Conservation (phyloP, 768 basidiomycete genomes). For the Sistotremastrum suecicum region DNA sequence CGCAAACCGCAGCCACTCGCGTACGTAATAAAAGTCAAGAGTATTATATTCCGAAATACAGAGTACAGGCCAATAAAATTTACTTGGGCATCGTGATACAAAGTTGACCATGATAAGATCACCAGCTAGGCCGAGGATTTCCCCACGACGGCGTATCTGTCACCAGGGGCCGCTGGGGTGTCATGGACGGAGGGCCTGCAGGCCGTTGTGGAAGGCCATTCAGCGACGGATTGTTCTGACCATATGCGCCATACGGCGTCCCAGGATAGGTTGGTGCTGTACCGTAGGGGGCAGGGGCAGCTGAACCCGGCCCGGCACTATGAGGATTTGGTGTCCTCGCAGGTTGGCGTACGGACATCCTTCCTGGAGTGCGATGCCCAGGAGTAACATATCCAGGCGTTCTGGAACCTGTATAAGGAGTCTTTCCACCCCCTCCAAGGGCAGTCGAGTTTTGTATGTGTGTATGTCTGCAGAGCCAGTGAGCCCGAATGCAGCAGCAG, state of each 20-base stretch:
- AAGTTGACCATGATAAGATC: too few relatives aligned
- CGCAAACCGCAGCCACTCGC: too few relatives aligned
- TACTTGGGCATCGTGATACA: too few relatives aligned
- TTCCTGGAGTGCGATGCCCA: conserved; percentile 67
- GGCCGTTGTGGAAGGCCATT: too few relatives aligned
- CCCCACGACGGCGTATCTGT: too few relatives aligned
- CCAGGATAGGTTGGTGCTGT: conserved; percentile 7
- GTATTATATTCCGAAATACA: too few relatives aligned
- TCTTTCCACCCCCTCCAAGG: conserved; percentile 49
- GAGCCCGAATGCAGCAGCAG: background rate
- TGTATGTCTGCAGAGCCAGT: conserved; percentile 38
- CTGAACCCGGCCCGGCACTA: conserved; percentile 13
- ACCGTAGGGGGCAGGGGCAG: too few relatives aligned
- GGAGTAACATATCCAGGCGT: conserved; percentile 57
- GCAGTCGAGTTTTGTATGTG: conserved; percentile 53
- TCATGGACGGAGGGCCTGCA: too few relatives aligned
- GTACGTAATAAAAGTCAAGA: too few relatives aligned
- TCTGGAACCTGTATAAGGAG: conserved; percentile 64
- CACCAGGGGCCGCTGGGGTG: too few relatives aligned
- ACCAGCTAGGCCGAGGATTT: too few relatives aligned
- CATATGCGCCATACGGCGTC: conserved; percentile 20
- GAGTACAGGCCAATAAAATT: too few relatives aligned
- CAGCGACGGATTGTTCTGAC: background rate
- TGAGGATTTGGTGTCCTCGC: conserved; percentile 76
- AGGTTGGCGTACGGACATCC: conserved; percentile 58